These are phyloP conservation scores for Leccinum obscurum DNA, from an alignment of 768 basidiomycete species.

Conservation along the genomic window DNA sequence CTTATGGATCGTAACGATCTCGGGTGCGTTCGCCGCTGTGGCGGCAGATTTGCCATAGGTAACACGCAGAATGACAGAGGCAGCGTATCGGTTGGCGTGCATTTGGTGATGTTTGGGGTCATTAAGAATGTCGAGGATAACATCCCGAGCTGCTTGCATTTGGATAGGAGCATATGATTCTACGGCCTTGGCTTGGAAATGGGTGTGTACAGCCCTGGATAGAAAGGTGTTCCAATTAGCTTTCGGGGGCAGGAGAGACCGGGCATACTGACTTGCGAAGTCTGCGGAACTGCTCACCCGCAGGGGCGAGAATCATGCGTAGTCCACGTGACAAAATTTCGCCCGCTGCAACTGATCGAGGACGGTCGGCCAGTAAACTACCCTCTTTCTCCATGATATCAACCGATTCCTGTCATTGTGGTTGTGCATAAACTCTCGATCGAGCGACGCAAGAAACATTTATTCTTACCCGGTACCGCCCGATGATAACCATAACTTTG, in stretches of 20 bases:
- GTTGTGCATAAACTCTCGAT: neutral
- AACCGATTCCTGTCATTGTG: conserved; percentile 47
- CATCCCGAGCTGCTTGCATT: conserved; percentile 36
- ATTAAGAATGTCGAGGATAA: conserved; percentile 32
- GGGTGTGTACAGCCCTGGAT: conserved; percentile 54
- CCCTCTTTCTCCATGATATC: conserved; percentile 71
- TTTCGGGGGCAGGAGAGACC: neutral
- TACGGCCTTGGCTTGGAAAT: conserved; percentile 55
- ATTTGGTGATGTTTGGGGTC: conserved; percentile 49
- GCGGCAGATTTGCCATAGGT: conserved; percentile 37
- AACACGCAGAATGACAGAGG: conserved; percentile 36
- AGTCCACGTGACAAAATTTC: conserved; percentile 61
- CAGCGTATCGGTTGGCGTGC: conserved; percentile 48
- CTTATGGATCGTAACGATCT: conserved; percentile 35
- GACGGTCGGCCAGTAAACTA: conserved; percentile 55
- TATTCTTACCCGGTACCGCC: conserved; percentile 37
- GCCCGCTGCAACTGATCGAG: conserved; percentile 55
- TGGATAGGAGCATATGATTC: conserved; percentile 50
- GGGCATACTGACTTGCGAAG: conserved; percentile 47
- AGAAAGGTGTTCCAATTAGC: neutral
- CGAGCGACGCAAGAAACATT: neutral
- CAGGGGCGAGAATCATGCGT: conserved; percentile 53
- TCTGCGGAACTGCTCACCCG: conserved; percentile 60
- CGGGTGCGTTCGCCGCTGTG: conserved; percentile 30
- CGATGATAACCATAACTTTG: conserved; percentile 33